A percentile compares a stretch with the other conserved stretches of the same genome.
phyloP scores from a whole-genome alignment of 2,329 filamentous ascomycete species.

The Xylaria sp. region DNA sequence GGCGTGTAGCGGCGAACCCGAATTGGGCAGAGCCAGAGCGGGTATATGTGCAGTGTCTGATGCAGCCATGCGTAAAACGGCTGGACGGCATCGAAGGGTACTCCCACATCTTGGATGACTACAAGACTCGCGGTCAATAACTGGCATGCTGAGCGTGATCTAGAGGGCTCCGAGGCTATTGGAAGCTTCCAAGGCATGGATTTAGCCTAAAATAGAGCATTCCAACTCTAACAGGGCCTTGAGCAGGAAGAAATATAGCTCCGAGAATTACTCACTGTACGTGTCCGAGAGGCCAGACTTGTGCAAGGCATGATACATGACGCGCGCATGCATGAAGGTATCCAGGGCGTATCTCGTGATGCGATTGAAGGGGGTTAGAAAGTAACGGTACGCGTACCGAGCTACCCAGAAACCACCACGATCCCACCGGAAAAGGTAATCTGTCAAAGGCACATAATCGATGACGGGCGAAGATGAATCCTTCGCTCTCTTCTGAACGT shows the following conservation, averaged over 20 bases:
- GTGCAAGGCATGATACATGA: constrained; percentile 74
- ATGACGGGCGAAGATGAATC: constrained; percentile 48
- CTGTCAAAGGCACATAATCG: constrained; percentile 69
- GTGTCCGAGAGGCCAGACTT: constrained; percentile 67
- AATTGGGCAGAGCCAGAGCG: constrained; percentile 67
- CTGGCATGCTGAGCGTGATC: background rate
- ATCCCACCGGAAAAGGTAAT: constrained; percentile 79
- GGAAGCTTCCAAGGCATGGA: background rate
- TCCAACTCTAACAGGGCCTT: background rate
- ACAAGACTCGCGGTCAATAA: background rate
- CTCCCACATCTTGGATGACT: constrained; percentile 71
- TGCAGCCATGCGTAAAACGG: constrained; percentile 62
- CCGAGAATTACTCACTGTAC: constrained; percentile 52
- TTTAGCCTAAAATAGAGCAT: background rate
- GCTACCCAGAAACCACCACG: constrained; percentile 76
- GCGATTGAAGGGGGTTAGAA: constrained; percentile 71
- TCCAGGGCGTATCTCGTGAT: constrained; percentile 70
- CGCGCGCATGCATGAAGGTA: constrained; percentile 69
- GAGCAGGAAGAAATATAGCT: background rate
- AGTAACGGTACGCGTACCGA: constrained; percentile 70
- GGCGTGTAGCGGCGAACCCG: constrained; percentile 55
- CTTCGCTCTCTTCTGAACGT: constrained; percentile 60
- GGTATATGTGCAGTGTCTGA: constrained; percentile 59
- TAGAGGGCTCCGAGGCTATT: background rate
- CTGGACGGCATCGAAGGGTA: constrained; percentile 56